Evolutionary conservation across 371 early-diverging fungal genomes (phyloP).

Genomic region (Mucor saturninus): DNA sequence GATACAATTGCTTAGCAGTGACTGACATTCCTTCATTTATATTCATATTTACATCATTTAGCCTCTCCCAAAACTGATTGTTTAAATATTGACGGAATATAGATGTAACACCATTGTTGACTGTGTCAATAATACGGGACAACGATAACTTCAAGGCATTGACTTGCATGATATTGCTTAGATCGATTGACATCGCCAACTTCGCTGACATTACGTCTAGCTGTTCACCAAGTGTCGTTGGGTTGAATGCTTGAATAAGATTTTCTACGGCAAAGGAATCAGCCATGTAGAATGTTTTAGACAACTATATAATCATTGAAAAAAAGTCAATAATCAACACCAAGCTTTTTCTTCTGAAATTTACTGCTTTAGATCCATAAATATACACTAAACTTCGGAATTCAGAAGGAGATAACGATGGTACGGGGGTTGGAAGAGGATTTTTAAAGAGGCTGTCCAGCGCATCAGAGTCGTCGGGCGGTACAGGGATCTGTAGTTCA

Average conservation of each 20-base stretch:
- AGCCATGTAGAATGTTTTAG: constrained; percentile 18
- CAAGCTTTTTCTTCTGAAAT: constrained; percentile 13
- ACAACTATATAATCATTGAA: constrained; percentile 19
- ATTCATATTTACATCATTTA: constrained; percentile 16
- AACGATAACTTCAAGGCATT: constrained; percentile 25
- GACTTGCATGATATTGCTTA: constrained; percentile 20
- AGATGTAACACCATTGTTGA: constrained; percentile 17
- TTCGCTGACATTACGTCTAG: constrained; percentile 26
- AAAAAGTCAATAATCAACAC: constrained; percentile 16
- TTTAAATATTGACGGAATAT: constrained; percentile 22
- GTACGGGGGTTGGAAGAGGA: constrained; percentile 16
- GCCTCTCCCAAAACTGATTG: constrained; percentile 9
- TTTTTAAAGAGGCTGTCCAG: constrained; percentile 19
- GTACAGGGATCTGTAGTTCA: constrained; percentile 20
- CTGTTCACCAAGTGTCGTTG: constrained; percentile 22
- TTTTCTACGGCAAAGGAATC: constrained; percentile 15
- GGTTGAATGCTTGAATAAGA: constrained; percentile 17
- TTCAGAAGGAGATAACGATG: constrained; percentile 24
- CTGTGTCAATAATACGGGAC: constrained; percentile 25
- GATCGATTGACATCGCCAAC: constrained; percentile 20
- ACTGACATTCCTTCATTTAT: constrained; percentile 22
- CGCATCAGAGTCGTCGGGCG: constrained; percentile 16
- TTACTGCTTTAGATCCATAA: constrained; percentile 25
- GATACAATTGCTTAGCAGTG: constrained; percentile 19
- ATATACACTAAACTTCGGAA: constrained; percentile 19